phyloP scores from a whole-genome alignment of 345 rosid species.

The Microthlaspi erraticum region DNA sequence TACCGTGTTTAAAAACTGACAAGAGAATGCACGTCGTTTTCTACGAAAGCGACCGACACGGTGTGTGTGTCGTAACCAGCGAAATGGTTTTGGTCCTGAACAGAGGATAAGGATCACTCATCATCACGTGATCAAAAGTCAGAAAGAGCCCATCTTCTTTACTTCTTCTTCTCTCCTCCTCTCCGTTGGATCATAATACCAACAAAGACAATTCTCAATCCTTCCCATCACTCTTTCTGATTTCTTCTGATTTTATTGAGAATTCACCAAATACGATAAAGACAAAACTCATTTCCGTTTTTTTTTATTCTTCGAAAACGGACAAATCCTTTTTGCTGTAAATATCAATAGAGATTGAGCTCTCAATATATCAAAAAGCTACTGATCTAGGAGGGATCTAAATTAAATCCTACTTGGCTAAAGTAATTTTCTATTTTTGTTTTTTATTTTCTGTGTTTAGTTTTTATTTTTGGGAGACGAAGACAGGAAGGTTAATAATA shows the following conservation, averaged over 20 bases:
- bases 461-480: conserved; percentile 21
- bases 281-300: conserved; percentile 9
- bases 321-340: neutral
- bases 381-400: conserved; percentile 30
- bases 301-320: neutral
- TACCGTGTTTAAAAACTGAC: neutral
- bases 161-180: neutral
- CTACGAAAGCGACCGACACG: neutral
- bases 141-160: conserved; percentile 21
- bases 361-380: conserved; percentile 40
- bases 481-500: conserved; percentile 38
- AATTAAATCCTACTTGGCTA: conserved; percentile 40
- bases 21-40: conserved; percentile 16
- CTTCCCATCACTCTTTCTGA: conserved; percentile 36
- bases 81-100: conserved; percentile 25
- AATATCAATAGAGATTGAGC: conserved; percentile 12
- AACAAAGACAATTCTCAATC: conserved; percentile 9
- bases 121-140: conserved; percentile 40
- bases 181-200: conserved; percentile 33
- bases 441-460: neutral
- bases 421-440: conserved; percentile 15
- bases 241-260: neutral
- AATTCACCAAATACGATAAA: conserved; percentile 11
- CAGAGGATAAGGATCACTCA: conserved; percentile 32
- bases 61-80: conserved; percentile 35